Evolutionary conservation across 1,284 basidiomycete genomes (phyloP).

Genomic region (Austroboletus sp.): DNA sequence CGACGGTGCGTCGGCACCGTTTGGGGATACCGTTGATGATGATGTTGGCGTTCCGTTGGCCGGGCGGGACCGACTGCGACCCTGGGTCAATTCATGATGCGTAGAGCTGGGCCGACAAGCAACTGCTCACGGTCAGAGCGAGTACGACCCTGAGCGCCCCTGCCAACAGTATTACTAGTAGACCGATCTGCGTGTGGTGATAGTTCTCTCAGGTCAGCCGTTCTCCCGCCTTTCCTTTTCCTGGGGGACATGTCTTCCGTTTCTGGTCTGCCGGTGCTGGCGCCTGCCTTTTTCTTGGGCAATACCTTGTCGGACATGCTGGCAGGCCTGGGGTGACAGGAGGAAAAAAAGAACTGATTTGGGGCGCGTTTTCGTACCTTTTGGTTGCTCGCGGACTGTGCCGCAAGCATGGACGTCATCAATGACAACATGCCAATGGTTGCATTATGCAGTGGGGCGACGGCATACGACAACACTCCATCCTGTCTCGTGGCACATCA

Average conservation of each 20-base stretch:
- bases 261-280: conserved; percentile 15
- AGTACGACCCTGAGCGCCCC: conserved; percentile 25
- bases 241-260: conserved; percentile 17
- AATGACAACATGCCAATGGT: too few species aligned
- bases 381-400: conserved; percentile 13
- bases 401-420: conserved; percentile 4
- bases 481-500: too few species aligned
- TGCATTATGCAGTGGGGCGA: too few species aligned
- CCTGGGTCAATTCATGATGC: not conserved
- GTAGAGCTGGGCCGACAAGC: not conserved
- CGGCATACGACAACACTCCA: too few species aligned
- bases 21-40: conserved; percentile 22
- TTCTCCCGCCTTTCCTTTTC: conserved; percentile 28
- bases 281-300: conserved; percentile 21
- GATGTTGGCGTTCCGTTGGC: conserved; percentile 25
- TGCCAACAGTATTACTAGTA: conserved; percentile 1
- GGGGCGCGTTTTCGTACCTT: conserved; percentile 23
- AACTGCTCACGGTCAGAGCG: conserved; percentile 29
- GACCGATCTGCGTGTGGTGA: conserved; percentile 12
- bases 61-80: conserved; percentile 20
- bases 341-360: conserved; percentile 23
- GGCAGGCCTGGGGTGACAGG: conserved; percentile 10
- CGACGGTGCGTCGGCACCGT: conserved; percentile 25
- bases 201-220: conserved; percentile 8
- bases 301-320: conserved; percentile 29